Evolutionary conservation across 805 yeast species (phyloP), one percentile per base, ranked within the genome.

Genomic region (Saccharomycopsis fermentans): DNA sequence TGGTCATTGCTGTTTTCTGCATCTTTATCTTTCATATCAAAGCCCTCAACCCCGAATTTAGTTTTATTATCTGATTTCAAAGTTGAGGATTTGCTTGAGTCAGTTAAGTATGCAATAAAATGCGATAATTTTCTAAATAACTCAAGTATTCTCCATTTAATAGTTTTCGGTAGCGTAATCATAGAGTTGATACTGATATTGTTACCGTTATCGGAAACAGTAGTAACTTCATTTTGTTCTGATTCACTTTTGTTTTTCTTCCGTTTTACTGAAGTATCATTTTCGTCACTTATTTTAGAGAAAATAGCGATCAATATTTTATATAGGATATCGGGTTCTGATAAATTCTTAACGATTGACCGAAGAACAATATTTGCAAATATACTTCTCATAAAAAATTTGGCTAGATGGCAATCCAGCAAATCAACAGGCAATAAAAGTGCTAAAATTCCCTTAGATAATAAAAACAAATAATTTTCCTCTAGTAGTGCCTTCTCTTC

Each of bases 241-340:
- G 48, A n/a, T 50, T 47, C 21, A n/a, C 36, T 51, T 5, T 52
- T 48, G 16, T 35, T 11, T 36, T 26, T 21, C 8, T 32, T 26
- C 6, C 14, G 11, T 16, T 55, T 52, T 24, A 48, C 55, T 11
- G 39, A 12, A 19, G 51, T 14, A 27, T 43, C 29, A 43, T 21
- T 43, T 21, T 51, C 16, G 4, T 17, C 14, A 19, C 34, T 43
- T 21, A 48, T 21, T 52, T 55, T 40, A 17, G 51, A 43, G 39
- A 55, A 58, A 24, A 52, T 34, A 3, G 37, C 34, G 5, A 58
- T 61, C 5, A 76, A 63, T 3, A 80, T 66, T 34, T 75, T 79
- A 73, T 81, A 77, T 1, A 81, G 62, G 66, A 77, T 74, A 68
- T 78, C 81, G n/a, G 80, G 80, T 58, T 80, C 81, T 9, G 77